Evolutionary conservation across 2,329 filamentous ascomycete genomes (phyloP), one percentile per base, ranked within the genome.

Genomic region (Botrytis medusae): DNA sequence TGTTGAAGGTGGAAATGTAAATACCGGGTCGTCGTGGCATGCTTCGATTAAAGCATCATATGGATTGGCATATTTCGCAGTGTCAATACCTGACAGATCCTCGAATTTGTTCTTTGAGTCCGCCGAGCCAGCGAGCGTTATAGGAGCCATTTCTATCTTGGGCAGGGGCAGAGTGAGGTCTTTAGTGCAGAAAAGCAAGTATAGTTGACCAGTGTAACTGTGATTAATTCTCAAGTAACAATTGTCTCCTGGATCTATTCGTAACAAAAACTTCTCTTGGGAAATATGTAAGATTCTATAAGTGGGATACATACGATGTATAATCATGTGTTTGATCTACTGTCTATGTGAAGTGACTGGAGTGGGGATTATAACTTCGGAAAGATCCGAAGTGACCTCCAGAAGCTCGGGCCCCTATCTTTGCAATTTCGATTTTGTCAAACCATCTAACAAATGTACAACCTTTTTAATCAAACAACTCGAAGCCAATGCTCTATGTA

Each of bases 31-130:
- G 74, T 80, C 72, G 34, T 80, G 51, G 73, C 78, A 81, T n/a
- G 78, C 79, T 72, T 79, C 76, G 37, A 81, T 80, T 62, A 81
- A 75, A 29, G 80, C 80, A 77, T 81, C 79, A 69, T 81, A 81
- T 0, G 80, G 79, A 71, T 81, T 81, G 44, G 74, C 74, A 72
- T 76, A 77, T 14, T 77, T 65, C 60, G 77, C 69, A 72, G 73
- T 79, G 63, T 81, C 76, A n/a, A 81, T 75, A 22, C 80, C 80
- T 4, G 80, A 81, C 25, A 81, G 75, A 69, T 81, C 80, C 69
- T 80, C 80, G 71, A 80, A 81, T n/a, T 76, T 80, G 69, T 81
- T 81, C 29, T 69, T 75, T 25, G 77, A 75, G 68, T 81, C 80
- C 71, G 76, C 76, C 12, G 77, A 76, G 16, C 73, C 77, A 34